A percentile compares a stretch with the other conserved stretches of the same genome.
These are phyloP conservation scores for Terana coerulea DNA, from an alignment of 768 basidiomycete species.

Conservation along the genomic window DNA sequence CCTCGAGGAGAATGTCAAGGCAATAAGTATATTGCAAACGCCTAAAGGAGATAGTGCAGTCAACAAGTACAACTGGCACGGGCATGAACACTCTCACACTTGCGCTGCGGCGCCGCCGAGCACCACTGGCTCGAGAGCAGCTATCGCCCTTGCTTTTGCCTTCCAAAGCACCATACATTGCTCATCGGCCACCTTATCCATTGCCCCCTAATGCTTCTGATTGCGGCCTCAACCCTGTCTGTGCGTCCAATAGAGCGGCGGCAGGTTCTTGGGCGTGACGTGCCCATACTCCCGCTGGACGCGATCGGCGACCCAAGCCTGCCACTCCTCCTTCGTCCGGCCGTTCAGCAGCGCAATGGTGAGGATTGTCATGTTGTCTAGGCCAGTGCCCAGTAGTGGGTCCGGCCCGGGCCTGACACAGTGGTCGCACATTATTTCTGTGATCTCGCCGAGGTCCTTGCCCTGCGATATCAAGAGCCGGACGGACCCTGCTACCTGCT, in stretches of 20 bases:
- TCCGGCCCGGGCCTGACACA: constrained; percentile 93
- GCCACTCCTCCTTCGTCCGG: constrained; percentile 90
- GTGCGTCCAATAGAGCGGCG: too few relatives aligned
- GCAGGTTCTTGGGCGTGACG: constrained; percentile 76
- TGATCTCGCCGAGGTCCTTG: constrained; percentile 72
- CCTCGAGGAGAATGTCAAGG: too few relatives aligned
- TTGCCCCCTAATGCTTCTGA: constrained; percentile 42
- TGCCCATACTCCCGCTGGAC: constrained; percentile 75
- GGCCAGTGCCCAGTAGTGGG: constrained; percentile 88
- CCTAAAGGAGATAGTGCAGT: too few relatives aligned
- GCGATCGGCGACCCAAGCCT: constrained; percentile 80
- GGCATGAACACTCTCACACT: too few relatives aligned
- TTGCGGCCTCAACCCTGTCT: too few relatives aligned
- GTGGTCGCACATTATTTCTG: constrained; percentile 85
- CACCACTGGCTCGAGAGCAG: too few relatives aligned
- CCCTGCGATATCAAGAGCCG: constrained; percentile 78
- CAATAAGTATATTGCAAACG: too few relatives aligned
- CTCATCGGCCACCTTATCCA: constrained; percentile 22
- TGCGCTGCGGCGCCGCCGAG: too few relatives aligned
- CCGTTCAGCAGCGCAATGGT: constrained; percentile 86
- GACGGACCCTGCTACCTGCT: constrained; percentile 87
- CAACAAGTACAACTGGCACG: too few relatives aligned
- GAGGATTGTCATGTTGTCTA: constrained; percentile 98
- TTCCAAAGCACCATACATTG: too few relatives aligned
- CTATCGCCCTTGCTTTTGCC: too few relatives aligned